A percentile compares a stretch with the other conserved stretches of the same genome.
phyloP scores from a whole-genome alignment of 805 yeast genomes.

The Starmerella khaoyaiensis region DNA sequence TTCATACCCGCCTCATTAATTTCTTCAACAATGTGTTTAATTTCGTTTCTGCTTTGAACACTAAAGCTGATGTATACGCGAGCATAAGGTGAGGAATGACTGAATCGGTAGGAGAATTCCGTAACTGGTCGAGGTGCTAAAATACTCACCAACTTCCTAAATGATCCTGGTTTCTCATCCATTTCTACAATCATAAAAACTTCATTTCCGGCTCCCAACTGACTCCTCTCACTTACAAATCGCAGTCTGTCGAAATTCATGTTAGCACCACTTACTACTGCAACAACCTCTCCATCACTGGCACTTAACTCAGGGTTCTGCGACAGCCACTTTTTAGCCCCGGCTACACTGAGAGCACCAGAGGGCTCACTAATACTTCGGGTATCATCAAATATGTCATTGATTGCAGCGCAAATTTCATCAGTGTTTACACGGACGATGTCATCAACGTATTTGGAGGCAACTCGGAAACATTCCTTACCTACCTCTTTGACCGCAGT shows the following conservation, averaged over 20 bases:
- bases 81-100: constrained; percentile 38
- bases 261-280: constrained; percentile 89
- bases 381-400: constrained; percentile 92
- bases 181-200: constrained; percentile 80
- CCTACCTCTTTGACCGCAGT: constrained; percentile 89
- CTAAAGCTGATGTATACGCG: constrained; percentile 79
- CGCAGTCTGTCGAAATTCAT: constrained; percentile 95
- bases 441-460: constrained; percentile 73
- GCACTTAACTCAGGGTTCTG: constrained; percentile 37
- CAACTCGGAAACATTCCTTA: constrained; percentile 77
- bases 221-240: constrained; percentile 94
- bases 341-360: constrained; percentile 95
- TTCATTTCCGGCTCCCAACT: constrained; percentile 95
- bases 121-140: constrained; percentile 84
- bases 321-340: constrained; percentile 66
- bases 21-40: constrained; percentile 46
- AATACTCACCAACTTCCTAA: constrained; percentile 57
- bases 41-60: constrained; percentile 63
- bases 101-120: constrained; percentile 81
- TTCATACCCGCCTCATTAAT: constrained; percentile 52
- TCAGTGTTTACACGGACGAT: constrained; percentile 76
- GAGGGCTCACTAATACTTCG: constrained; percentile 91
- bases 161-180: constrained; percentile 89
- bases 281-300: constrained; percentile 55
- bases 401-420: constrained; percentile 92